phyloP scores from a whole-genome alignment of 257 asterid species.

The Craterostigma plantagineum region DNA sequence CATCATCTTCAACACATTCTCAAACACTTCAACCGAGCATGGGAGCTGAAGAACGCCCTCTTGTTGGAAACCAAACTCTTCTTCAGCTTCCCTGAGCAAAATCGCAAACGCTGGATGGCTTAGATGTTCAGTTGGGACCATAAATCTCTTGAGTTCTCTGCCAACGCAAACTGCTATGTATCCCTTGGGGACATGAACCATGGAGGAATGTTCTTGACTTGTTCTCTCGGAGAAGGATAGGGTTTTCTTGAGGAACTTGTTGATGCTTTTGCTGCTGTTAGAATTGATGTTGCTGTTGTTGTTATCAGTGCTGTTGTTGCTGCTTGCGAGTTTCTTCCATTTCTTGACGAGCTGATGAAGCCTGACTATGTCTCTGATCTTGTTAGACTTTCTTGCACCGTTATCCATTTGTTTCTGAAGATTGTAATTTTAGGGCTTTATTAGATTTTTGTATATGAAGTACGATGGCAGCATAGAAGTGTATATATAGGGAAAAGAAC shows the following conservation, averaged over 20 bases:
- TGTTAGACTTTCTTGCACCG: slow-evolving; percentile 41
- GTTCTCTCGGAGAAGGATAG: slow-evolving; percentile 54
- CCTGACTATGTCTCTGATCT: slow-evolving; percentile 70
- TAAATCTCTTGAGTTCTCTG: slow-evolving; percentile 40
- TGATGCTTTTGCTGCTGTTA: slow-evolving; percentile 22
- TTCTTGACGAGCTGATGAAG: slow-evolving; percentile 76
- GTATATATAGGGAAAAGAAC: too few relatives aligned
- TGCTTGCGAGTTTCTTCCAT: slow-evolving; percentile 53
- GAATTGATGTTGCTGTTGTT: slow-evolving; percentile 5
- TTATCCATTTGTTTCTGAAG: slow-evolving; percentile 12
- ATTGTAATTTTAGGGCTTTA: too few relatives aligned
- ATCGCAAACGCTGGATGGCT: slow-evolving; percentile 40
- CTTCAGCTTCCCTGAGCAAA: slow-evolving; percentile 65
- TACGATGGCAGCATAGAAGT: too few relatives aligned
- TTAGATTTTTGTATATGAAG: too few relatives aligned
- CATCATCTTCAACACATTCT: slow-evolving; percentile 36
- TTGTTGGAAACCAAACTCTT: slow-evolving; percentile 74
- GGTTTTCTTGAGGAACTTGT: slow-evolving; percentile 58
- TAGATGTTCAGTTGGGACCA: slow-evolving; percentile 51
- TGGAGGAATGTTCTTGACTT: neutral
- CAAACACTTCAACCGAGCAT: slow-evolving; percentile 39
- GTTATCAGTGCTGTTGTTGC: slow-evolving; percentile 13
- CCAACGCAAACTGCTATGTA: slow-evolving; percentile 61
- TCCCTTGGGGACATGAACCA: slow-evolving; percentile 40
- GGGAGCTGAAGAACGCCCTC: slow-evolving; percentile 65